These are phyloP conservation scores for Setaria italica DNA, from an alignment of 202 grass and related monocot genomes.

Conservation along the genomic window DNA sequence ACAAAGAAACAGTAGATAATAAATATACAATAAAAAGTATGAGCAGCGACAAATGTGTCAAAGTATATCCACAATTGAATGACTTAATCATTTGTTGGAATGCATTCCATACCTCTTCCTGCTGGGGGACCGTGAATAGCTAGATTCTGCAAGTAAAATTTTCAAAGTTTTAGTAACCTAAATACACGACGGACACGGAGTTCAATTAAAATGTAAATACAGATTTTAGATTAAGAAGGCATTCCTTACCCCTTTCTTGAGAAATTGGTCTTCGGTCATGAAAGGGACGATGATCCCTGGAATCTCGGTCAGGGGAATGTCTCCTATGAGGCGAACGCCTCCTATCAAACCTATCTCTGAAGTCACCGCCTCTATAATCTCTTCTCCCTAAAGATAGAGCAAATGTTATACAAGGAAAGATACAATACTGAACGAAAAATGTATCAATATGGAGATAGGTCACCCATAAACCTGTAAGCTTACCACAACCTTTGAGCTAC, in stretches of 20 bases:
- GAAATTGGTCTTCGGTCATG: conserved; percentile 63
- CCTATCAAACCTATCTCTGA: conserved; percentile 84
- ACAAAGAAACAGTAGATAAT: not conserved
- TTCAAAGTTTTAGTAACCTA: conserved; percentile 1
- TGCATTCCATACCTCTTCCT: conserved; percentile 63
- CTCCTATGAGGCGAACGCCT: conserved; percentile 80
- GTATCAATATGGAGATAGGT: conserved; percentile 33
- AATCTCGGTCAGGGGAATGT: conserved; percentile 70
- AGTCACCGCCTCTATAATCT: conserved; percentile 66
- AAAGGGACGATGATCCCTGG: conserved; percentile 67
- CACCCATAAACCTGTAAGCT: conserved; percentile 67
- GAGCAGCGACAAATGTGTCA: not conserved
- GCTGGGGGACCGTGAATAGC: conserved; percentile 75
- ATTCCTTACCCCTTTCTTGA: conserved; percentile 67
- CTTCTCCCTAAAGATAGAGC: conserved; percentile 68
- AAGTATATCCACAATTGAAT: conserved; percentile 37
- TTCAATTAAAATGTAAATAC: not conserved
- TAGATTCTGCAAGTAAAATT: conserved; percentile 72
- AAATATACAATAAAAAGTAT: conserved; percentile 10
- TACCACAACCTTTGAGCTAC: conserved; percentile 73
- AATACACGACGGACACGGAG: not conserved
- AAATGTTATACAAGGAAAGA: conserved; percentile 36
- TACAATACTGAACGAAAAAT: conserved; percentile 37
- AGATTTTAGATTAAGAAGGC: conserved; percentile 24
- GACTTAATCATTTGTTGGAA: conserved; percentile 27